Conservation (phyloP, 345 rosid genomes). For the Luvunga scandens region DNA sequence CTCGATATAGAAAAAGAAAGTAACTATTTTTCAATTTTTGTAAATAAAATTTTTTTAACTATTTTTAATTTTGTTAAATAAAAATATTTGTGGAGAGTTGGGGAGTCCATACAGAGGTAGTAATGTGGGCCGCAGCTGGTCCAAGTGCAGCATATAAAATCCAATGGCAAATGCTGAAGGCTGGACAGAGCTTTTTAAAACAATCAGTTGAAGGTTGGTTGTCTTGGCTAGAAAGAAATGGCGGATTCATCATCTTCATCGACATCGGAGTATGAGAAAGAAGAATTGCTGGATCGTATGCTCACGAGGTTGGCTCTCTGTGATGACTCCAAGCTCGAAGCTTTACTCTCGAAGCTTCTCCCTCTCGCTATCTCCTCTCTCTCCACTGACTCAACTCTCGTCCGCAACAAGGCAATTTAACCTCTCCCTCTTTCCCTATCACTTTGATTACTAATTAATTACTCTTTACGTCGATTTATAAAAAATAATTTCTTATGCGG, state of each 20-base stretch:
- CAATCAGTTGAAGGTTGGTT: background rate
- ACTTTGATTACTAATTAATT: background rate
- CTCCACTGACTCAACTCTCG: slow-evolving; percentile 52
- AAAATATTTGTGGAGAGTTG: no score
- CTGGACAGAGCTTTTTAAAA: background rate
- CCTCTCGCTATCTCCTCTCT: slow-evolving; percentile 78
- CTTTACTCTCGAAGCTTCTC: slow-evolving; percentile 72
- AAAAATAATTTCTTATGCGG: no score
- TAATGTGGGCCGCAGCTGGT: background rate
- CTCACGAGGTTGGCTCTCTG: slow-evolving; percentile 84
- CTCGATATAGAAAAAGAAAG: no score
- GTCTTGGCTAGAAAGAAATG: slow-evolving; percentile 32
- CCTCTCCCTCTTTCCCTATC: background rate
- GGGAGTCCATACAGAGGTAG: no score
- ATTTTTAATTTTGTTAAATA: no score
- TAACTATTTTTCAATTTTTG: no score
- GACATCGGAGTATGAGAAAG: slow-evolving; percentile 62
- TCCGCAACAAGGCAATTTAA: slow-evolving; percentile 71
- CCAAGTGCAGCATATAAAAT: no score
- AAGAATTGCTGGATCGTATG: slow-evolving; percentile 93
- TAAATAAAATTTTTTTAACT: no score
- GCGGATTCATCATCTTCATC: slow-evolving; percentile 46
- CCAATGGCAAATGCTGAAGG: background rate
- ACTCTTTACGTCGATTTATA: no score
- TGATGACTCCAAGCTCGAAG: slow-evolving; percentile 77